phyloP scores from a whole-genome alignment of 768 basidiomycete genomes.

The Suillus decipiens region DNA sequence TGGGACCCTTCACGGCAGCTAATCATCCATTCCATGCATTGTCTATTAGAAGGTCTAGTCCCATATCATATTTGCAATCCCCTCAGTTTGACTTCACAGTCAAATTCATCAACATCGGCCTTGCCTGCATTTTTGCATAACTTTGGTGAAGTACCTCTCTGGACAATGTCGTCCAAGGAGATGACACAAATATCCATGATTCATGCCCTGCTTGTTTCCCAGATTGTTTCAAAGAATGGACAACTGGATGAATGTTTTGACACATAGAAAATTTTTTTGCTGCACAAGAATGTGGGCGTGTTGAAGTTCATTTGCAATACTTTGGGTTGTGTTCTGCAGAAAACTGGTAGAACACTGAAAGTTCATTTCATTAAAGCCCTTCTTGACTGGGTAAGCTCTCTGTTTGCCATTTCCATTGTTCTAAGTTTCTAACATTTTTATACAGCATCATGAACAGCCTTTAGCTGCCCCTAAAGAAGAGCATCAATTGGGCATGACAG shows the following conservation, averaged over 20 bases:
- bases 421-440: not conserved
- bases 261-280: not conserved
- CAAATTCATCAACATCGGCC: not conserved
- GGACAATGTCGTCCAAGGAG: not conserved
- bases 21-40: slow-evolving; percentile 24
- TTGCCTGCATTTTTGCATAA: not conserved
- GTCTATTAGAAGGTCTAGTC: not conserved
- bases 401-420: not conserved
- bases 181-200: not conserved
- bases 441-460: slow-evolving; percentile 5
- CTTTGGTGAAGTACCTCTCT: not conserved
- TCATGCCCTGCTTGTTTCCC: not conserved
- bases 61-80: not conserved
- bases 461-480: not conserved
- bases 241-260: slow-evolving; percentile 1
- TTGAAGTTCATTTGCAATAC: slow-evolving; percentile 7
- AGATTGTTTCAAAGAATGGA: not conserved
- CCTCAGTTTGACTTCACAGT: not conserved
- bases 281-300: slow-evolving; percentile 9
- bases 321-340: slow-evolving; percentile 9
- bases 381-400: slow-evolving; percentile 14
- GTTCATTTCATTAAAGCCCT: slow-evolving; percentile 11
- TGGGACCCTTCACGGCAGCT: slow-evolving; percentile 18
- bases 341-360: slow-evolving; percentile 5
- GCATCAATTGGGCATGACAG: not conserved